These are phyloP conservation scores for Trypanosomatidae sp. DNA, from an alignment of 208 protist species.

Conservation along the genomic window DNA sequence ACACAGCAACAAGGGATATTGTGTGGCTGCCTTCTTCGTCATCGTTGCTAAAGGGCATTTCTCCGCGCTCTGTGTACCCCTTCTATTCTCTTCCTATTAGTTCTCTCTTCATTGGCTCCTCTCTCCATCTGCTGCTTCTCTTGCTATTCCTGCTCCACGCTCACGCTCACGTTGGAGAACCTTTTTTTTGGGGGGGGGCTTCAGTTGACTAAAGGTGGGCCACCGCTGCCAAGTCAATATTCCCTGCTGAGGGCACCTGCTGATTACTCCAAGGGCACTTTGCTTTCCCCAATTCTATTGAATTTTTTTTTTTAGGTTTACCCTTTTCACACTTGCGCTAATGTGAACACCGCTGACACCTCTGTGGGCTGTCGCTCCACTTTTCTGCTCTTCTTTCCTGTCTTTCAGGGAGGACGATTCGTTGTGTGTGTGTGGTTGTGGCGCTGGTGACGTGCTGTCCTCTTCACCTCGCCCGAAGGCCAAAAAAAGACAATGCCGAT, in stretches of 20 bases:
- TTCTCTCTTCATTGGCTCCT: conserved; percentile 6
- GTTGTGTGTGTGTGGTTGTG: background rate
- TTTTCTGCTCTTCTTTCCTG: background rate
- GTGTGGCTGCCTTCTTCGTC: background rate
- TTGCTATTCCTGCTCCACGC: background rate
- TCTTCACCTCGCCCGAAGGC: background rate
- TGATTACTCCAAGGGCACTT: background rate
- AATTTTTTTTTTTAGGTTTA: background rate
- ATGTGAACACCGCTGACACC: background rate
- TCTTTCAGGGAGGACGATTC: background rate
- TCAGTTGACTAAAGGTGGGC: background rate
- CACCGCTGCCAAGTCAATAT: background rate
- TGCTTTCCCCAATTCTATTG: background rate
- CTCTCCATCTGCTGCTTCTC: background rate
- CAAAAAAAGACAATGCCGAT: background rate
- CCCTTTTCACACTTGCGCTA: background rate
- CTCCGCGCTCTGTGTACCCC: background rate
- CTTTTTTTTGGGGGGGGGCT: background rate
- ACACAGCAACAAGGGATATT: background rate
- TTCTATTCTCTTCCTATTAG: conserved; percentile 17
- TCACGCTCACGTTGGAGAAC: background rate
- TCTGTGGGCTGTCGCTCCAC: background rate
- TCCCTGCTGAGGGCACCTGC: background rate
- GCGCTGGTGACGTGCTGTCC: background rate
- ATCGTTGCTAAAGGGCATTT: background rate